Evolutionary conservation across 2,329 filamentous ascomycete genomes (phyloP), one percentile per base, ranked within the genome.

Genomic region (Scytalidium sp.): DNA sequence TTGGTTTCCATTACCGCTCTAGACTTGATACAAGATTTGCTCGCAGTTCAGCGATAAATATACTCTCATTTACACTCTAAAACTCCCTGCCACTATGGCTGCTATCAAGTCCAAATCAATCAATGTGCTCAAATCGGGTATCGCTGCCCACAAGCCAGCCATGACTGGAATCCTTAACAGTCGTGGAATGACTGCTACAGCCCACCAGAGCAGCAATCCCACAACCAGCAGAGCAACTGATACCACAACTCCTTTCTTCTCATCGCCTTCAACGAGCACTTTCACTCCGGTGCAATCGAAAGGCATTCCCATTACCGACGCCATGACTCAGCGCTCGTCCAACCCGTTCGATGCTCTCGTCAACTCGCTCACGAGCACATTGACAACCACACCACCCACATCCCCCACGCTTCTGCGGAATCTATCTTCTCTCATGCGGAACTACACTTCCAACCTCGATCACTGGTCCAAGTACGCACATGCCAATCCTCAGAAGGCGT

Each of bases 381-480:
- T 50, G 2, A 45, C 47, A 25, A 36, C 42, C 53, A 52, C 44
- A 52, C 20, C 49, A 59, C 19, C 59, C 52, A 9, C 43, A 45
- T 8, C 50, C 61, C 3, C 54, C 19, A 17, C 21, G 2, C 45
- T 62, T 19, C 51, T 63, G 1, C 51, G 51, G 7, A 19, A 45
- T 21, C 32, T 36, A 4, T 15, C 54, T 19, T 17, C 21, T 2
- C 41, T 60, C 20, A 50, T 63, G 2, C 50, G 50, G 6, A n/a
- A 45, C 23, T 64, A 64, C 36, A 50, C 43, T 3, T 60, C 62
- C 1, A 42, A 59, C 17, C 27, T 52, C 2, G 7, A 40, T 1
- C 44, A 92, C 51, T 97, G 92, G 92, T 66, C 73, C 46, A 76
- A 75, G 56, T 96, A 88, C 69, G 89, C 88, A 27, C 78, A 92